Percentiles rank a stretch among this genome's conserved stretches.
Conservation (phyloP, 345 rosid genomes). For the Lepidium didymum region DNA sequence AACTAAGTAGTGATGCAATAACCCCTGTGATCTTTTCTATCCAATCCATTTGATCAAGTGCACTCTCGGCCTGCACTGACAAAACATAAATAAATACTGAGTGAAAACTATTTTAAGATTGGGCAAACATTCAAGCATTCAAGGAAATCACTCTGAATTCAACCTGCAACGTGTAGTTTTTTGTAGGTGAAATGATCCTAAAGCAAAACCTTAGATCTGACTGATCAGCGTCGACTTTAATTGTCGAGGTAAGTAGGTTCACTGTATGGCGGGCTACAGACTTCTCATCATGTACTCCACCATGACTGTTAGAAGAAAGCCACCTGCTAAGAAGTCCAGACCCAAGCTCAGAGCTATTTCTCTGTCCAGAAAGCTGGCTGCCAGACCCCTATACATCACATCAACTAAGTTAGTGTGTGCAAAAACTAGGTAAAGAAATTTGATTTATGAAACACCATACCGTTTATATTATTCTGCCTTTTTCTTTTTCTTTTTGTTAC, state of each 20-base stretch:
- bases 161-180: slow-evolving; percentile 99
- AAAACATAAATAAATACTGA: slow-evolving; percentile 40
- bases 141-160: slow-evolving; percentile 22
- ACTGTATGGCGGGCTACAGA: slow-evolving; percentile 99
- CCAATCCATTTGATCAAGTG: slow-evolving; percentile 98
- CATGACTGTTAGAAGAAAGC: slow-evolving; percentile 93
- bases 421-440: background rate
- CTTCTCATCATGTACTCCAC: slow-evolving; percentile 95
- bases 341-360: slow-evolving; percentile 94
- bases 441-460: background rate
- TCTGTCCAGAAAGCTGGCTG: slow-evolving; percentile 70
- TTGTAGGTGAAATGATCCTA: slow-evolving; percentile 95
- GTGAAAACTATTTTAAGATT: slow-evolving; percentile 12
- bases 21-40: slow-evolving; percentile 98
- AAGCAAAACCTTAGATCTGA: slow-evolving; percentile 98
- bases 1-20: slow-evolving; percentile 94
- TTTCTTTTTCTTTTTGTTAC: background rate
- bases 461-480: background rate
- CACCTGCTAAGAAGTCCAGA: slow-evolving; percentile 93
- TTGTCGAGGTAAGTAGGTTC: slow-evolving; percentile 97
- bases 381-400: slow-evolving; percentile 54
- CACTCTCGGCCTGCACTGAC: slow-evolving; percentile 99
- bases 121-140: background rate
- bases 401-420: background rate
- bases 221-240: slow-evolving; percentile 94